Percentiles rank a stretch among this genome's conserved stretches.
These are phyloP conservation scores for Pyrenochaeta sp. DNA, from an alignment of 2,329 filamentous ascomycete species.

Conservation along the genomic window DNA sequence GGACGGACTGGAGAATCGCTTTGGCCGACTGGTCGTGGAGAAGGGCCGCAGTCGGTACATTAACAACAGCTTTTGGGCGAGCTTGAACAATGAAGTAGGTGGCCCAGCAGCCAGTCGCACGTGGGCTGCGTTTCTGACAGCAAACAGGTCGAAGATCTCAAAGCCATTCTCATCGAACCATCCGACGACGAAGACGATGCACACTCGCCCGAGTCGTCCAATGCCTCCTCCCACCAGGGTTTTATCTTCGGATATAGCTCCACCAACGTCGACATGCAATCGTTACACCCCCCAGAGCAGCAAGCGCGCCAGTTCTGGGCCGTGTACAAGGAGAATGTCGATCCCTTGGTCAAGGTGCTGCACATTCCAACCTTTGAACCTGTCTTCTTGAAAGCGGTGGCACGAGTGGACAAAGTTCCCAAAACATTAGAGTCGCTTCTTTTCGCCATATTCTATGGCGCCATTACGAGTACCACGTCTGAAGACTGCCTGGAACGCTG, in stretches of 20 bases:
- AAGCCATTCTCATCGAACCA: conserved; percentile 68
- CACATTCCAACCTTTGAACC: conserved; percentile 73
- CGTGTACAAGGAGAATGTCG: conserved; percentile 76
- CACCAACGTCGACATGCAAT: conserved; percentile 70
- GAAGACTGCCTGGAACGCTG: conserved; percentile 59
- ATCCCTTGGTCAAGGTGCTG: conserved; percentile 75
- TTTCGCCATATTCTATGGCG: conserved; percentile 69
- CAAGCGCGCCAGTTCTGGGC: conserved; percentile 75
- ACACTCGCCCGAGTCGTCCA: conserved; percentile 50
- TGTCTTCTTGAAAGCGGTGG: conserved; percentile 68
- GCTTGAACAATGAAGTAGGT: conserved; percentile 74
- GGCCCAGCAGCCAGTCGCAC: not conserved
- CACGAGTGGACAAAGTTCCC: conserved; percentile 66
- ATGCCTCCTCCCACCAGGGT: conserved; percentile 64
- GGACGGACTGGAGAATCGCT: conserved; percentile 60
- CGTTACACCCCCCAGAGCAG: conserved; percentile 69
- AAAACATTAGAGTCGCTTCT: conserved; percentile 67
- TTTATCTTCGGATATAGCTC: conserved; percentile 79
- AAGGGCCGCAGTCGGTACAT: conserved; percentile 77
- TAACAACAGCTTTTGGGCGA: conserved; percentile 80
- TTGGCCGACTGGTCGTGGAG: conserved; percentile 75
- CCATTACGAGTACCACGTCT: conserved; percentile 61
- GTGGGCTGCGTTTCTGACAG: conserved; percentile 3
- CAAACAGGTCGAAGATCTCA: conserved; percentile 66
- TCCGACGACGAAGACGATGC: conserved; percentile 68